phyloP scores from a whole-genome alignment of 352 stramenopile species.

The Phytopythium aichiense region DNA sequence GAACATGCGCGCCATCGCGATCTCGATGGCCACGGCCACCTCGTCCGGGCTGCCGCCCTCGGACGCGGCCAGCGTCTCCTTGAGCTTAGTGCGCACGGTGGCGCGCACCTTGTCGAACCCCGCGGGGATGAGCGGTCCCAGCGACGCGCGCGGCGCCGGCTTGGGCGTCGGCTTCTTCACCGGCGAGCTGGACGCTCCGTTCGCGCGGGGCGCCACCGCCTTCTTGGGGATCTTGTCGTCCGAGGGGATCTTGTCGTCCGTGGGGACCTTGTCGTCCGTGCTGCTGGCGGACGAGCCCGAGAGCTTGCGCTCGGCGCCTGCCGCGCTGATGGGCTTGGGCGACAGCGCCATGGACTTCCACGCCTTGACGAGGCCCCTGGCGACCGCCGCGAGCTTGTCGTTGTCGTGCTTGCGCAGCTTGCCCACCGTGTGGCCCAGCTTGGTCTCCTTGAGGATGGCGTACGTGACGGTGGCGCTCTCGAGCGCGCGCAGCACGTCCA shows the following conservation, averaged over 20 bases:
- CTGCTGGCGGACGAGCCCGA: conserved; percentile 8
- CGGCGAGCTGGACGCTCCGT: conserved; percentile 1
- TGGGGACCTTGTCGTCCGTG: conserved; percentile 20
- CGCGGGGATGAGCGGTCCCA: conserved; percentile 50
- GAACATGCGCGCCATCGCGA: conserved; percentile 70
- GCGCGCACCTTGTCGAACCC: conserved; percentile 72
- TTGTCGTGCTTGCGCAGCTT: conserved; percentile 89
- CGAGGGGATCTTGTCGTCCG: conserved; percentile 20
- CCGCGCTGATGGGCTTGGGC: conserved; percentile 21
- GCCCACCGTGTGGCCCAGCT: conserved; percentile 78
- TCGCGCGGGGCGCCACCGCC: background rate
- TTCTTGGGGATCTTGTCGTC: conserved; percentile 20
- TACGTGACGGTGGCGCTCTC: conserved; percentile 60
- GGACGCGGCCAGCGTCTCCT: conserved; percentile 58
- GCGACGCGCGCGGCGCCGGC: conserved; percentile 12
- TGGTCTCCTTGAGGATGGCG: conserved; percentile 78
- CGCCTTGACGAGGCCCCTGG: conserved; percentile 77
- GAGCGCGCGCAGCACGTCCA: conserved; percentile 62
- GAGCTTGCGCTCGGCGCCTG: conserved; percentile 23
- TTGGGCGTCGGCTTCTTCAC: conserved; percentile 29
- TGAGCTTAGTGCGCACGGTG: conserved; percentile 77
- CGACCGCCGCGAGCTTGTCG: conserved; percentile 69
- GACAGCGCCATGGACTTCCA: conserved; percentile 87
- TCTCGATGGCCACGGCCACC: conserved; percentile 63
- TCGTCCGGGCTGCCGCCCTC: conserved; percentile 47